A percentile compares a stretch with the other conserved stretches of the same genome.
These are phyloP conservation scores for Verruconis gallopava DNA, from an alignment of 2,329 filamentous ascomycete species.

Conservation along the genomic window DNA sequence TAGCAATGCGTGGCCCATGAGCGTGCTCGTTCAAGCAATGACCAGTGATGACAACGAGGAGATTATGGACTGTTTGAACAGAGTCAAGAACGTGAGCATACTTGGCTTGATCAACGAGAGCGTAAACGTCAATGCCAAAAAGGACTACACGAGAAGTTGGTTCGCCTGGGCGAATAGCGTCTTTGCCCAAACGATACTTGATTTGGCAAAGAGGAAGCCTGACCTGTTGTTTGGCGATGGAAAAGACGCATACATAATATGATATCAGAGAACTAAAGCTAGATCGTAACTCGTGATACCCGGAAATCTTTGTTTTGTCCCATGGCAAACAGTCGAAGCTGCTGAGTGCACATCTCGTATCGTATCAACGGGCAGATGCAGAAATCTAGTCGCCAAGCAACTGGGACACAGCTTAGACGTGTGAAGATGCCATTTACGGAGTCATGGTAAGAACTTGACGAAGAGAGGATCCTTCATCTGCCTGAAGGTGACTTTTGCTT, in stretches of 20 bases:
- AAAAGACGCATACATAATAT: conserved; percentile 38
- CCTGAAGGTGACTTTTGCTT: too few relatives aligned
- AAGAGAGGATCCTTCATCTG: too few relatives aligned
- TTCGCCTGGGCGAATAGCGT: conserved; percentile 98
- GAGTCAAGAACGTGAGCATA: conserved; percentile 62
- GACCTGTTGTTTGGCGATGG: conserved; percentile 67
- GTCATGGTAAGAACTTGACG: too few relatives aligned
- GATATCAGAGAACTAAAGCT: conserved; percentile 1
- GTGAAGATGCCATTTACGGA: too few relatives aligned
- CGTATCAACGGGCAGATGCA: too few relatives aligned
- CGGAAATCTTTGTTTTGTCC: too few relatives aligned
- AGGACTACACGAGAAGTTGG: conserved; percentile 76
- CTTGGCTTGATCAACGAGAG: conserved; percentile 86
- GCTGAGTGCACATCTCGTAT: too few relatives aligned
- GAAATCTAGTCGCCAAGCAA: too few relatives aligned
- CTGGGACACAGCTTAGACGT: too few relatives aligned
- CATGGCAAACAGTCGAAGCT: too few relatives aligned
- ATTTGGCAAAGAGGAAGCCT: conserved; percentile 79
- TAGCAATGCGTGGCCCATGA: conserved; percentile 95
- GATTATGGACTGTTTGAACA: conserved; percentile 57
- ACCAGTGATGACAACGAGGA: conserved; percentile 75
- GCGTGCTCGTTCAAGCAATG: conserved; percentile 78
- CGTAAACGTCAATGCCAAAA: conserved; percentile 61
- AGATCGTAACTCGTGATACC: too few relatives aligned
- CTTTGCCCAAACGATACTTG: conserved; percentile 82